Evolutionary conservation across 2,329 filamentous ascomycete genomes (phyloP).

Genomic region (Chaetomium globosum): DNA sequence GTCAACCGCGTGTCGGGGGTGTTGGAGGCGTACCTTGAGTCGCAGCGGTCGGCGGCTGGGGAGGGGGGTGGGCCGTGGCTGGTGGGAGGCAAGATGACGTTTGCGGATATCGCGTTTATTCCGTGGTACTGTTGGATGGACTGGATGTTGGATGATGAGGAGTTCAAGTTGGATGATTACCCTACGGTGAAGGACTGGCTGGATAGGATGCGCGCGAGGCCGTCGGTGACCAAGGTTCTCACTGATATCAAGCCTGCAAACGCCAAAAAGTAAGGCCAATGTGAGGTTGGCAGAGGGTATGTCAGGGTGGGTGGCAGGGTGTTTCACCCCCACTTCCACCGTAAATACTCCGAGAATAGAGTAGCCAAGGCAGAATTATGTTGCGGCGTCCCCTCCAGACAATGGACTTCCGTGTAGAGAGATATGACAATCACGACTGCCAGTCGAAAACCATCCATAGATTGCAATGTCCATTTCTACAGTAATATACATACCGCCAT

Average conservation of each 20-base stretch:
- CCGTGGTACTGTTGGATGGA: slow-evolving; percentile 28
- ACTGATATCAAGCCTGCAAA: slow-evolving; percentile 6
- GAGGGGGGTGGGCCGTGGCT: slow-evolving; percentile 31
- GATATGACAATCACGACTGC: neutral
- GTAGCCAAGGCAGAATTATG: neutral
- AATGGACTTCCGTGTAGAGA: too few relatives aligned
- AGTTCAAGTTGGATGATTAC: slow-evolving; percentile 5
- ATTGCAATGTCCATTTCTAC: neutral
- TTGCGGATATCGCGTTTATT: slow-evolving; percentile 35
- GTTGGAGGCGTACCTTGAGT: slow-evolving; percentile 27
- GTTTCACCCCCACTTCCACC: too few relatives aligned
- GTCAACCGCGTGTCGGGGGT: slow-evolving; percentile 36
- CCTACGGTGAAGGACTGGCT: slow-evolving; percentile 14
- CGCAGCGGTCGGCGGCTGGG: slow-evolving; percentile 18
- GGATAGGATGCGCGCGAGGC: slow-evolving; percentile 4
- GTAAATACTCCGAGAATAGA: neutral
- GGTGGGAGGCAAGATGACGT: slow-evolving; percentile 36
- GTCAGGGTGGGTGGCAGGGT: too few relatives aligned
- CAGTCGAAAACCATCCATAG: neutral
- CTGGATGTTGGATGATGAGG: neutral
- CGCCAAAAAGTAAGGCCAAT: neutral
- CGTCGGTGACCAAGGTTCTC: slow-evolving; percentile 9
- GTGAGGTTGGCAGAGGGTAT: neutral
- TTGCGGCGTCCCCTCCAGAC: neutral
- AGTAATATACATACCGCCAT: neutral